These are phyloP conservation scores for Volvox africanus DNA, from an alignment of 139 green algal species.

Conservation along the genomic window DNA sequence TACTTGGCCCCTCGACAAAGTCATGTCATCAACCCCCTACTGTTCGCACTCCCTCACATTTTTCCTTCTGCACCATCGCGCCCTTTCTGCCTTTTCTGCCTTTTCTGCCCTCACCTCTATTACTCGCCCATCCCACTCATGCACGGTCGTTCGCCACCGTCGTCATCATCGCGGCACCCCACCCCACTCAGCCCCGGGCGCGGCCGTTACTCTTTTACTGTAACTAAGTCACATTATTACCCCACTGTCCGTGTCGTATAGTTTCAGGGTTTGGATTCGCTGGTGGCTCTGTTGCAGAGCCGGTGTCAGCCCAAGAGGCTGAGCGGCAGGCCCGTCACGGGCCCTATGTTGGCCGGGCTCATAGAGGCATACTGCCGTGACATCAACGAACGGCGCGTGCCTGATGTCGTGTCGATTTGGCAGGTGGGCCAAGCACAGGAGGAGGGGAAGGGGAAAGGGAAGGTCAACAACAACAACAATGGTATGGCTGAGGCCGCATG, in stretches of 20 bases:
- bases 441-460: too few relatives aligned
- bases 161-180: too few relatives aligned
- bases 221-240: neutral
- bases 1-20: too few relatives aligned
- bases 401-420: constrained; percentile 52
- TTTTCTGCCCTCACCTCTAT: too few relatives aligned
- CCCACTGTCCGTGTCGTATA: neutral
- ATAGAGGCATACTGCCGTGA: constrained; percentile 61
- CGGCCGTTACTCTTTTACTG: neutral
- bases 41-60: neutral
- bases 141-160: too few relatives aligned
- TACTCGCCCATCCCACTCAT: too few relatives aligned
- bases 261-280: constrained; percentile 74
- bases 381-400: constrained; percentile 88
- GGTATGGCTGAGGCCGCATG: too few relatives aligned
- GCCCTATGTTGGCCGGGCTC: constrained; percentile 51
- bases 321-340: constrained; percentile 72
- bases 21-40: neutral
- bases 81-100: neutral
- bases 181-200: neutral
- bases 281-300: constrained; percentile 72
- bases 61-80: neutral
- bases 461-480: too few relatives aligned
- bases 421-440: constrained; percentile 33
- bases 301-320: constrained; percentile 79